Percentiles rank a stretch among this genome's conserved stretches.
Evolutionary conservation across 164 flowering plant genomes (phyloP).

Genomic region (Aristolochia fimbriata): DNA sequence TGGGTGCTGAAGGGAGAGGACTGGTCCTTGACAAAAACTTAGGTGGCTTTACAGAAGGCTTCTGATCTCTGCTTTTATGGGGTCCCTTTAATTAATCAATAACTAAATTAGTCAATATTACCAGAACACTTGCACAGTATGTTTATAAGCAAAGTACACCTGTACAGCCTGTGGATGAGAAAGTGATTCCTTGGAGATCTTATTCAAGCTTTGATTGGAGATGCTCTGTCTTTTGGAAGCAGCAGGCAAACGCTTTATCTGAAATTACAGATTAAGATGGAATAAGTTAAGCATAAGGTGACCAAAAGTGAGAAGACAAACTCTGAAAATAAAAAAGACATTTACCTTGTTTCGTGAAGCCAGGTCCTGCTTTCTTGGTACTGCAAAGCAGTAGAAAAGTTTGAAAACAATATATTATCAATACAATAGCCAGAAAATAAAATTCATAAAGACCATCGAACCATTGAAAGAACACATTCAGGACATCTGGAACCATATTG

Average conservation of each 20-base stretch:
- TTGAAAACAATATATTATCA: too few relatives aligned
- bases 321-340: not conserved
- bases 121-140: not conserved
- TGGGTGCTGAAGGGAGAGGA: slow-evolving; percentile 24
- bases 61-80: slow-evolving; percentile 23
- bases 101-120: slow-evolving; percentile 11
- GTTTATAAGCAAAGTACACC: slow-evolving; percentile 17
- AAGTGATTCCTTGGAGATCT: slow-evolving; percentile 26
- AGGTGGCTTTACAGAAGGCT: slow-evolving; percentile 33
- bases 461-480: too few relatives aligned
- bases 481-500: too few relatives aligned
- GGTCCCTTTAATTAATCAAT: slow-evolving; percentile 17
- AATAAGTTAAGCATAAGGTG: not conserved
- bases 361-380: slow-evolving; percentile 22
- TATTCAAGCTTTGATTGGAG: slow-evolving; percentile 26
- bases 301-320: not conserved
- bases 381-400: slow-evolving; percentile 17
- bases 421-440: too few relatives aligned
- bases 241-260: slow-evolving; percentile 29
- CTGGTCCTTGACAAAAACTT: slow-evolving; percentile 22
- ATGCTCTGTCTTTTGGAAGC: slow-evolving; percentile 33
- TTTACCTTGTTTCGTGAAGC: slow-evolving; percentile 34
- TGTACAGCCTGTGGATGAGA: slow-evolving; percentile 25
- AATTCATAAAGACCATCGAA: too few relatives aligned
- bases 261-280: slow-evolving; percentile 9